Conservation (phyloP, 495 filamentous ascomycete genomes). For the Hypoxylon subgilvum region DNA sequence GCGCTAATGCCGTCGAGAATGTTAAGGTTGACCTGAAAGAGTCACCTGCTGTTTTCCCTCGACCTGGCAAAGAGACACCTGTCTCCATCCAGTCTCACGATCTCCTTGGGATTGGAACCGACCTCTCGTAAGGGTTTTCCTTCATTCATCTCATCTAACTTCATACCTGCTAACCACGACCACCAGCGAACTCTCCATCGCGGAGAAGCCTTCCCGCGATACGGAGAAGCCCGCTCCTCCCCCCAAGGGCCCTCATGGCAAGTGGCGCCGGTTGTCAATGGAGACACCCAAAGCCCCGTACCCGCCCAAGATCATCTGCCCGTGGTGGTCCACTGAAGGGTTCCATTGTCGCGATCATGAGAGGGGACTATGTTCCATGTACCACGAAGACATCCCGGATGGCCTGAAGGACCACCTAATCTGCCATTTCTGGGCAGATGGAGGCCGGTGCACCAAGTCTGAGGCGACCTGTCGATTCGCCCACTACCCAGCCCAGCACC, state of each 20-base stretch:
- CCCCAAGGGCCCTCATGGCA: neutral
- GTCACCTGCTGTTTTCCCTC: neutral
- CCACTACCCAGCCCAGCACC: slow-evolving; percentile 13
- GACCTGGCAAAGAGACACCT: slow-evolving; percentile 19
- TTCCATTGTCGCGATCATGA: slow-evolving; percentile 12
- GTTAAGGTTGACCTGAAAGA: neutral
- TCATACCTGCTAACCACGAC: neutral
- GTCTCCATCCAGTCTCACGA: slow-evolving; percentile 9
- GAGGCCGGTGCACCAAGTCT: slow-evolving; percentile 15
- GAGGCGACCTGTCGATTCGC: slow-evolving; percentile 16
- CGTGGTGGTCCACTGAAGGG: slow-evolving; percentile 23
- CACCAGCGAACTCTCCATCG: neutral
- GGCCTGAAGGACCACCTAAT: slow-evolving; percentile 16
- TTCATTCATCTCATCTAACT: neutral
- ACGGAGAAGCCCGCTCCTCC: neutral
- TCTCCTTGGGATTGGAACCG: slow-evolving; percentile 4
- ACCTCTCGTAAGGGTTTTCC: slow-evolving; percentile 4
- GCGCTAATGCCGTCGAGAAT: neutral
- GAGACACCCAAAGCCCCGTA: neutral
- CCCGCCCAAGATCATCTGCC: slow-evolving; percentile 23
- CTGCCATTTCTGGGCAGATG: slow-evolving; percentile 27
- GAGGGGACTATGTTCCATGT: slow-evolving; percentile 1
- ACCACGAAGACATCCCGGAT: slow-evolving; percentile 13
- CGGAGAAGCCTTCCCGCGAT: neutral
- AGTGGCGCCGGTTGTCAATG: neutral